Conservation (phyloP, 2,329 filamentous ascomycete genomes). For the Daldinia eschscholtzii region DNA sequence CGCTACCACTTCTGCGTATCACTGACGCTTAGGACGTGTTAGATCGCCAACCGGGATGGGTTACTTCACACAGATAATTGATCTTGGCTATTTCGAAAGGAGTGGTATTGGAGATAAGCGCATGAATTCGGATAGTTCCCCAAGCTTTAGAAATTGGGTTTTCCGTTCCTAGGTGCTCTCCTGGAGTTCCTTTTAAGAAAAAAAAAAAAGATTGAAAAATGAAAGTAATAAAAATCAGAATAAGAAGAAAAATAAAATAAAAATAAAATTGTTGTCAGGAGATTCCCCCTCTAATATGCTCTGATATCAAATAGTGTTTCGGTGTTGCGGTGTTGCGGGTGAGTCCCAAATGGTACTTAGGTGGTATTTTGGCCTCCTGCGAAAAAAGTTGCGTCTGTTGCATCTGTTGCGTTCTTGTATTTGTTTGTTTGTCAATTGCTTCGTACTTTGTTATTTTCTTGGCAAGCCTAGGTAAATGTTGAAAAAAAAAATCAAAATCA, state of each 20-base stretch:
- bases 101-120: conserved; percentile 19
- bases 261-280: conserved; percentile 19
- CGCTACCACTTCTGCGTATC: conserved; percentile 21
- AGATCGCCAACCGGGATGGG: conserved; percentile 41
- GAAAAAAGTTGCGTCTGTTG: not conserved
- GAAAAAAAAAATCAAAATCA: no score
- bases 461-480: conserved; percentile 19
- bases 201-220: no score
- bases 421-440: conserved; percentile 32
- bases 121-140: conserved; percentile 26
- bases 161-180: not conserved
- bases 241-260: not conserved
- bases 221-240: not conserved
- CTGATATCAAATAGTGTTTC: not conserved
- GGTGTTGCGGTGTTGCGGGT: not conserved
- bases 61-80: conserved; percentile 33
- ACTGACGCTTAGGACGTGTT: conserved; percentile 34
- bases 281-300: conserved; percentile 28
- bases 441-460: conserved; percentile 25
- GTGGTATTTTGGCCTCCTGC: conserved; percentile 37
- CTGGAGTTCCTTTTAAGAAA: not conserved
- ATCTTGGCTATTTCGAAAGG: conserved; percentile 32
- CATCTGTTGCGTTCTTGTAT: conserved; percentile 6
- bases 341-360: conserved; percentile 10
- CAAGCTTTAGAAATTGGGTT: conserved; percentile 6